A percentile compares a stretch with the other conserved stretches of the same genome.
These are phyloP conservation scores for Globisporangium splendens DNA, from an alignment of 352 stramenopile genomes.

Conservation along the genomic window DNA sequence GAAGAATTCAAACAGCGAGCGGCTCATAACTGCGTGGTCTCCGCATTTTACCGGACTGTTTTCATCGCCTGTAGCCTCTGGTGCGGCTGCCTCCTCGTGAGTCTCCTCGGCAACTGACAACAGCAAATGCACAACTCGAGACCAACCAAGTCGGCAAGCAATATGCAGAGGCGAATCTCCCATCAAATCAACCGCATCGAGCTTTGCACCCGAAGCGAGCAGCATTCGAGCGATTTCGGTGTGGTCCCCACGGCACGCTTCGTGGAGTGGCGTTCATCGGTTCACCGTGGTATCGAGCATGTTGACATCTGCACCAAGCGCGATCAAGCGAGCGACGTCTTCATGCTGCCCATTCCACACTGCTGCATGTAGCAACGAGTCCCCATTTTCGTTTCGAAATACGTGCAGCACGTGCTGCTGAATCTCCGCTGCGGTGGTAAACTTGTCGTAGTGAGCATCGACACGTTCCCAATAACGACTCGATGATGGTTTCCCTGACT, in stretches of 20 bases:
- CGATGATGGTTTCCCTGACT: not conserved
- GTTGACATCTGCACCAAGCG: slow-evolving; percentile 38
- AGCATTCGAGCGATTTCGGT: slow-evolving; percentile 28
- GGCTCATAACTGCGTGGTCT: not conserved
- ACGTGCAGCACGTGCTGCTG: slow-evolving; percentile 3
- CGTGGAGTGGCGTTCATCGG: slow-evolving; percentile 46
- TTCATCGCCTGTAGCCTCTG: slow-evolving; percentile 6
- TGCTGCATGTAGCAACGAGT: slow-evolving; percentile 55
- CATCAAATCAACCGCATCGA: slow-evolving; percentile 34
- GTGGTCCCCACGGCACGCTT: slow-evolving; percentile 51
- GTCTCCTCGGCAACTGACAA: slow-evolving; percentile 22
- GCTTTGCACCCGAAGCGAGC: slow-evolving; percentile 31
- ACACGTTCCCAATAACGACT: slow-evolving; percentile 21
- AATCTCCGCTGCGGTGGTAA: not conserved
- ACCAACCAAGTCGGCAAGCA: slow-evolving; percentile 39
- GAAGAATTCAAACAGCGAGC: slow-evolving; percentile 30
- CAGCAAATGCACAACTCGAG: slow-evolving; percentile 37
- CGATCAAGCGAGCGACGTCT: slow-evolving; percentile 25
- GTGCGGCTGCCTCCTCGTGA: not conserved
- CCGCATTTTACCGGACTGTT: not conserved
- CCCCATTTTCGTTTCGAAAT: slow-evolving; percentile 18
- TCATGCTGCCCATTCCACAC: slow-evolving; percentile 39
- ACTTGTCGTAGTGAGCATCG: slow-evolving; percentile 13
- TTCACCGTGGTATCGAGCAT: slow-evolving; percentile 41
- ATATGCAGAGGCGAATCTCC: slow-evolving; percentile 56